These are phyloP conservation scores for Nemania diffusa DNA, from an alignment of 2,329 filamentous ascomycete species.

Conservation along the genomic window DNA sequence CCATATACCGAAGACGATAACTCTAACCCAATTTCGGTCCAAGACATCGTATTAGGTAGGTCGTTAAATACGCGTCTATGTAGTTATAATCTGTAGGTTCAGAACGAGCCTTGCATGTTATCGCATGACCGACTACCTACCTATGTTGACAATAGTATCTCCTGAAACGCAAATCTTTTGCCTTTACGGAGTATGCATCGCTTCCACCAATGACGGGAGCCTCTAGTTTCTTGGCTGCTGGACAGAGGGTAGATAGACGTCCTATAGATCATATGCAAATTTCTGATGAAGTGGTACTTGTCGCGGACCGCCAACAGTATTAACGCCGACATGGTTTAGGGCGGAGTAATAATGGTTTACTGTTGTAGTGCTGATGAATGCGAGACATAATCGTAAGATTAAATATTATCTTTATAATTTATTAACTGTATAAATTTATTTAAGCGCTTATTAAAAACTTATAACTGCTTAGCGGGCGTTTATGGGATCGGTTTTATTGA, in stretches of 20 bases:
- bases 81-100: background rate
- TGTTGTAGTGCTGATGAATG: background rate
- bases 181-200: background rate
- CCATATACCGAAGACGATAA: constrained; percentile 6
- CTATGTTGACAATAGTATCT: constrained; percentile 6
- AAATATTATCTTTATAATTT: too few relatives aligned
- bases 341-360: background rate
- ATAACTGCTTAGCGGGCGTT: too few relatives aligned
- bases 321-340: too few relatives aligned
- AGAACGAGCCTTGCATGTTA: background rate
- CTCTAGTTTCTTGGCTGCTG: background rate
- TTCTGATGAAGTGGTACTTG: background rate
- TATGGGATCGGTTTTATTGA: too few relatives aligned
- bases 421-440: too few relatives aligned
- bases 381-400: too few relatives aligned
- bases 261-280: background rate
- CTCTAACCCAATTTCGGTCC: constrained; percentile 19
- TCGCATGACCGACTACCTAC: constrained; percentile 5
- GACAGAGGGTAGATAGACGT: background rate
- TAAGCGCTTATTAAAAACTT: too few relatives aligned
- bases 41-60: constrained; percentile 30
- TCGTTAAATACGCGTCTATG: constrained; percentile 21
- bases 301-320: background rate
- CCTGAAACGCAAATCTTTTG: background rate
- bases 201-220: background rate